Base-by-base conservation (phyloP, 2,329 filamentous ascomycete genomes). In the Meredithiella fracta region DNA sequence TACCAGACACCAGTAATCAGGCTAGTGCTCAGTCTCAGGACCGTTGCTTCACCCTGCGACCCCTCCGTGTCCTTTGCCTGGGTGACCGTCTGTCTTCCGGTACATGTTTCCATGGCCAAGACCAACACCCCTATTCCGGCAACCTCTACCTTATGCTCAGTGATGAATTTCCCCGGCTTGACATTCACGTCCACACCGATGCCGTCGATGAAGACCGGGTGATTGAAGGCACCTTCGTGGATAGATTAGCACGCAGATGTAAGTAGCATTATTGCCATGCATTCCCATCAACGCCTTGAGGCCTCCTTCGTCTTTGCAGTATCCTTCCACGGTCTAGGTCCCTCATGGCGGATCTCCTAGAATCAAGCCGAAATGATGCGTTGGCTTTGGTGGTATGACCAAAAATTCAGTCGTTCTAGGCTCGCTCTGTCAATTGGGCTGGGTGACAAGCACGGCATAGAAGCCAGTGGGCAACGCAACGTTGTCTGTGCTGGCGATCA, bases 31-130 rank as follows among this genome's bases (percentile, higher is more conserved):
- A 9, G 25, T 17, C 29, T 8, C 22, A 26, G 8, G 40, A 22
- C 40, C 11, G 25, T 15, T 11, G 34, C 9, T 52, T 52, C 31
- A 17, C 22, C 11, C 17, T 34, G 14, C 50, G 29, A 15, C 17
- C 67, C 29, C 68, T 80, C 26, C 70, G 73, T 62, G 74, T 83
- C 62, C 73, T 83, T 59, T 82, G 79, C 69, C 79, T 83, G 65
- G 80, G 80, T 65, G 73, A 82, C 70, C 11, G 29, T 9, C 11
- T 52, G 23, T 52, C 50, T 15, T 82, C 78, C 40, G 73, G 85
- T 49, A 83, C 80, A 4, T 71, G 70, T 11, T 81, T 81, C 44
- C 81, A 69, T 64, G 68, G 70, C 29, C 54, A 60, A 58, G 56
- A 49, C 40, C 67, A 61, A 49, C 71, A 77, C 58, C 78, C 81